Percentiles rank a stretch among this genome's conserved stretches.
Evolutionary conservation across 176 grass and related monocot species (phyloP).

Genomic region (Poa pratensis): DNA sequence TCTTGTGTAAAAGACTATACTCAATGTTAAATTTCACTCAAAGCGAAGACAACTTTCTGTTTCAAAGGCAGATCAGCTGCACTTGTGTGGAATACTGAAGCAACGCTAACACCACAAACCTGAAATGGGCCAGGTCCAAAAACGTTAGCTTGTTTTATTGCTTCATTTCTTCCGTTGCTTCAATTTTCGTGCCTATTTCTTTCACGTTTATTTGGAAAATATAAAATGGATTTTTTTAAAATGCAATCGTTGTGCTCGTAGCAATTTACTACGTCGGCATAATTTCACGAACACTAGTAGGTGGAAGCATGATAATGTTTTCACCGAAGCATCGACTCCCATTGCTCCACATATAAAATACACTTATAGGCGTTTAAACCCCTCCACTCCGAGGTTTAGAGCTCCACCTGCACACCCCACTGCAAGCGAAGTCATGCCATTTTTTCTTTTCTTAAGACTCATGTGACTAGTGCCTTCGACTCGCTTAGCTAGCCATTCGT

Average conservation of each 20-base stretch:
- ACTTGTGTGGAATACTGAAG: neutral
- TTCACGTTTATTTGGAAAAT: neutral
- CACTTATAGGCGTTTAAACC: neutral
- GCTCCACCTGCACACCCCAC: no score
- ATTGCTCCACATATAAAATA: neutral
- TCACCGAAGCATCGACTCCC: neutral
- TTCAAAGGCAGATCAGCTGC: neutral
- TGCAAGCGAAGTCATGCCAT: no score
- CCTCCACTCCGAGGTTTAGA: no score
- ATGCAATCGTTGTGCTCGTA: neutral
- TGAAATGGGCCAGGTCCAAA: neutral
- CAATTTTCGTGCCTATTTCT: neutral
- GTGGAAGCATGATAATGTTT: neutral
- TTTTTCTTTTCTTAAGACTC: no score
- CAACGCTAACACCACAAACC: neutral
- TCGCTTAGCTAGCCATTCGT: no score
- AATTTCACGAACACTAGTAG: neutral
- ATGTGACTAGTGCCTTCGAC: no score
- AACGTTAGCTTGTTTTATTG: neutral
- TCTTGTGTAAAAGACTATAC: neutral
- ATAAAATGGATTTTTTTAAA: neutral
- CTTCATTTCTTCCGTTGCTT: neutral
- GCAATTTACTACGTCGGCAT: neutral
- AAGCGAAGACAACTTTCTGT: neutral
- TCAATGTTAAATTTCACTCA: neutral